Base-by-base conservation (phyloP, 2,329 filamentous ascomycete genomes). In the Knufia fluminis region DNA sequence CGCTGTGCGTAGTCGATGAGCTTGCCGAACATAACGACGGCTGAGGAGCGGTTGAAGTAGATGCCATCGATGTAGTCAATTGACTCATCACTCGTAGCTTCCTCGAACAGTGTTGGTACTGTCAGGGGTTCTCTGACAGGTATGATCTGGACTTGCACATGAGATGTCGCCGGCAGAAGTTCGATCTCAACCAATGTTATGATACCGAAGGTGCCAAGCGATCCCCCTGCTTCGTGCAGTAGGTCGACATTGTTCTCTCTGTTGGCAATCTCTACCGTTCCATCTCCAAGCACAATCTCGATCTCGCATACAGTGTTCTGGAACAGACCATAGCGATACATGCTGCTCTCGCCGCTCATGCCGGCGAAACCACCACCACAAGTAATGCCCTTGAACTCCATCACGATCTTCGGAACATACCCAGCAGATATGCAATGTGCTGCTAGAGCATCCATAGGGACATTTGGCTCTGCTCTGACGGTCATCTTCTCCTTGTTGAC, bases 381-480 rank as follows among this genome's bases (percentile, higher is more conserved):
- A 1, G 82, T 85, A 61, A 85, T 85, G n/a, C 79, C 80, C 2
- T 79, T 80, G 49, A 85, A 83, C 60, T 85, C 81, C 78, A 82
- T 82, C 4, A 84, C 80, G 0, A 85, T 78, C 0, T 78, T 75
- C 0, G 81, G 80, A 2, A 84, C 68, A 1, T 83, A 67, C 1
- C 72, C 73, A 49, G 75, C 64, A 17, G 67, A 64, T 12, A 80
- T 59, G 1, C 79, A 78, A 3, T 74, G 75, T 48, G 73, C 71
- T 8, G 82, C 74, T 6, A 85, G 72, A 1, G 63, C 64, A 55
- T 83, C 80, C 79, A 85, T 83, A 1, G 79, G 70, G 3, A 84
- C 81, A 57, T 83, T 85, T 3, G 82, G 81, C 64, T 85, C 80
- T 10, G 45, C 45, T 52, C 47, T 48, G 17, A 52, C 46, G n/a